phyloP scores from a whole-genome alignment of 768 basidiomycete genomes.

The Boletellus ananas region DNA sequence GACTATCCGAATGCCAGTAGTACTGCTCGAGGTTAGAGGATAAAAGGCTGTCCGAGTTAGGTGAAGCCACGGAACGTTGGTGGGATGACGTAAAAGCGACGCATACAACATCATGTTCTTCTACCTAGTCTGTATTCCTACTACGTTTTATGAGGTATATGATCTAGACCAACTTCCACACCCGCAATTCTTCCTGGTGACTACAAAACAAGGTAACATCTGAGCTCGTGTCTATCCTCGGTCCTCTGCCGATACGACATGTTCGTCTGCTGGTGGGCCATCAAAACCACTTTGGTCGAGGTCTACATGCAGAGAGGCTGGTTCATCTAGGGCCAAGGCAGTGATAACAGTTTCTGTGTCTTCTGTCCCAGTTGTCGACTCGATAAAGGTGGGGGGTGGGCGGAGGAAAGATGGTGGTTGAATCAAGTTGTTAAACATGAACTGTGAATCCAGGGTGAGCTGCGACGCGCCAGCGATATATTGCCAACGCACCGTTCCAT shows the following conservation, averaged over 20 bases:
- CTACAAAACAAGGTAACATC: background rate
- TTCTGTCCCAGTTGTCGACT: constrained; percentile 44
- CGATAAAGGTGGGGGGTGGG: constrained; percentile 34
- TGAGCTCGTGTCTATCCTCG: background rate
- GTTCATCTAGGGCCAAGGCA: constrained; percentile 59
- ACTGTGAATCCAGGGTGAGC: constrained; percentile 39
- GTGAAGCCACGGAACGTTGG: no score
- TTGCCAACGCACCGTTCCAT: constrained; percentile 66
- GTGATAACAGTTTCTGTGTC: constrained; percentile 52
- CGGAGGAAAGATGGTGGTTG: constrained; percentile 56
- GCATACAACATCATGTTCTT: no score
- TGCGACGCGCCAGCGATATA: constrained; percentile 4
- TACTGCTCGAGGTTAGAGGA: no score
- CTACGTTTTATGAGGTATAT: no score
- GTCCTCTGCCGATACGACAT: constrained; percentile 21
- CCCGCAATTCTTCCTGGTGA: no score
- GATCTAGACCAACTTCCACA: no score
- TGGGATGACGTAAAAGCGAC: no score
- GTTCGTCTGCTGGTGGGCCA: constrained; percentile 56
- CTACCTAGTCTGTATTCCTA: no score
- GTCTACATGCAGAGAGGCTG: constrained; percentile 76
- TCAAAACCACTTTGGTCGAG: constrained; percentile 83
- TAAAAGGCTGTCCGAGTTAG: no score
- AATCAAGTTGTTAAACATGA: constrained; percentile 88
- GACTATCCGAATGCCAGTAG: no score